Evolutionary conservation across 139 green algal genomes (phyloP).

Genomic region (Chlorella ohadii): DNA sequence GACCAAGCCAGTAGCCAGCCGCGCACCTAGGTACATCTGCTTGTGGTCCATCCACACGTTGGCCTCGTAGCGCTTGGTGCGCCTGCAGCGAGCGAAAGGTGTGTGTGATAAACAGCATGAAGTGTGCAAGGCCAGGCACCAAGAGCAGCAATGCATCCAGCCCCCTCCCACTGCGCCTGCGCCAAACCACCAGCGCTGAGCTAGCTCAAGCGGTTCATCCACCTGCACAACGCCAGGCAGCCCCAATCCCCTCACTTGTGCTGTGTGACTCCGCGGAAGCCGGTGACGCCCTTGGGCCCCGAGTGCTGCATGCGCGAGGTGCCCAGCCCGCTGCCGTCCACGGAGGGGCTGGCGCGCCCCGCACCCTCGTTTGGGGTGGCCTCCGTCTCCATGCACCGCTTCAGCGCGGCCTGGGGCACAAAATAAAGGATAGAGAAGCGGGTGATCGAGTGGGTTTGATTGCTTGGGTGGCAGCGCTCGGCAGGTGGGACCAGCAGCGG

Average conservation of each 20-base stretch:
- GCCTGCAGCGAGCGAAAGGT: background rate
- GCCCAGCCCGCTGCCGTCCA: background rate
- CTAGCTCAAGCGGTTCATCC: background rate
- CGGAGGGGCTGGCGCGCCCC: background rate
- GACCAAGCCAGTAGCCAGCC: background rate
- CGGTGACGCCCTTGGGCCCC: constrained; percentile 32
- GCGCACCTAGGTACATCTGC: constrained; percentile 34
- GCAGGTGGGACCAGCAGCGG: no score
- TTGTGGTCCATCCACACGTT: constrained; percentile 39
- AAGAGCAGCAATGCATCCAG: no score
- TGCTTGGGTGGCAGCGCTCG: no score
- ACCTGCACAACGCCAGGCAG: background rate
- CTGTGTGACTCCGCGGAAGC: constrained; percentile 31
- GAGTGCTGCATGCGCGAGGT: background rate
- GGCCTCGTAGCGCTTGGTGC: constrained; percentile 26
- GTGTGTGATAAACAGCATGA: background rate
- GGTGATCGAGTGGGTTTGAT: no score
- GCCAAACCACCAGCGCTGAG: no score
- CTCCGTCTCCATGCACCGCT: constrained; percentile 14
- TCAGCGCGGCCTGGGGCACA: background rate
- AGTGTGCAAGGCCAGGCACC: background rate
- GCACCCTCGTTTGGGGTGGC: background rate
- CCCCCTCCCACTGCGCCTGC: no score
- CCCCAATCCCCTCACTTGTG: constrained; percentile 11
- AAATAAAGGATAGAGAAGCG: no score